Evolutionary conservation across 1,284 basidiomycete genomes (phyloP), one percentile per base, ranked within the genome.

Genomic region (Ceratobasidium sp.): DNA sequence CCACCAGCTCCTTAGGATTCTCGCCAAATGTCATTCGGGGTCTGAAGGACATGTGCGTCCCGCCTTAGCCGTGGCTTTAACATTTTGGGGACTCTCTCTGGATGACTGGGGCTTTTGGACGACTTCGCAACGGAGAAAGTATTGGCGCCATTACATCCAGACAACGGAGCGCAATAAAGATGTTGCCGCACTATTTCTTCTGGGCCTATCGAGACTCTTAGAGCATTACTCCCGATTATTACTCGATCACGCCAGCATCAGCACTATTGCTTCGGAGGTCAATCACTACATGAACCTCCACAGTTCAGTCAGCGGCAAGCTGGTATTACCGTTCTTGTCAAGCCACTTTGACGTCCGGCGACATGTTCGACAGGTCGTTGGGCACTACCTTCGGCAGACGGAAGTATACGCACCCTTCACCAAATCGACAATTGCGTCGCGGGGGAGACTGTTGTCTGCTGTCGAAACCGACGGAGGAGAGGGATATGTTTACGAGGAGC

Each of bases 41-140:
- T 19, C n/a, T 6, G 47, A 56, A 44, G 33, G 9, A 3, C 65
- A 44, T 19, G 33, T 67, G 8, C 50, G 51, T 8, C 50, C 36
- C 4, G 65, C 65, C 9, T 22, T 67, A 36, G 65, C 51, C 27
- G 65, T 67, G 1, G 51, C 65, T 0, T 9, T 56, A 31, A 33
- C 65, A 15, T 67, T 67, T n/a, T 67, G 50, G 65, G 65, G 65
- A 8, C 31, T 67, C 0, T 67, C 65, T 11, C 15, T 54, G 17
- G 65, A 67, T 33, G 19, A 56, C 8, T 67, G 65, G 65, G 33
- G 45, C 17, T 56, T 67, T 24, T 67, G 65, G 65, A 24, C 51
- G 8, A 50, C n/a, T 4, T 48, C 29, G 22, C 22, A 17, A 36
- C 51, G 65, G 1, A 17, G 24, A 14, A 2, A 67, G 31, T 44